Evolutionary conservation across 2,329 filamentous ascomycete species (phyloP), one percentile per base, ranked within the genome.

Genomic region (Ascosphaera apis): DNA sequence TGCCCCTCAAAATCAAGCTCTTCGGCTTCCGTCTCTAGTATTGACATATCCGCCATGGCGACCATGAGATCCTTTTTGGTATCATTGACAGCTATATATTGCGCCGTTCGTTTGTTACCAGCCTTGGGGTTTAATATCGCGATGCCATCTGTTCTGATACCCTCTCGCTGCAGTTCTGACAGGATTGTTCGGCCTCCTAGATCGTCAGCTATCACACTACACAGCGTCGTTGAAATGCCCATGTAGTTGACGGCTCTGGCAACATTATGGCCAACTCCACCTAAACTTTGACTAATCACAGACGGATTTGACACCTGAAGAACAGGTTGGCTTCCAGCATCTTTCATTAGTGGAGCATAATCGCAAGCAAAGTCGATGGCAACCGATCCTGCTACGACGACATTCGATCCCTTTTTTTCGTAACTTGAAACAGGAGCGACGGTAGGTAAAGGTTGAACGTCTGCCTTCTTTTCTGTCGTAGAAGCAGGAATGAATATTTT

Each of bases 21-120:
- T 15, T 48, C 31, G 28, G 53, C 52, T 2, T 59, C 54, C 4
- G 55, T 53, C 44, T 71, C 63, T 28, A 92, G 69, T 45, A 92
- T 86, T 37, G 65, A 69, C 83, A 95, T 93, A 50, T 95, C 88
- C 3, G 86, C 84, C 81, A 93, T 91, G 33, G 83, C 86, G 42
- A 93, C 56, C n/a, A 84, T 66, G 2, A 98, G 68, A 42, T 84
- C 77, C 53, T 83, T 91, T 40, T 76, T 70, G 1, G 63, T 62
- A 48, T 91, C 79, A 51, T 95, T 98, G 43, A 95, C 63, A 12
- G 86, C 78, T 2, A 95, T 69, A 51, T 95, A 95, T 52, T 93
- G 83, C 1, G 84, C 82, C 2, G 86, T 95, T 38, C 78, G 67
- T 21, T 63, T 65, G 1, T 65, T 63, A 53, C 57, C 40, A 60